A percentile compares a stretch with the other conserved stretches of the same genome.
Evolutionary conservation across 177 flowering plant species (phyloP).

Genomic region (Vitis hybrid): DNA sequence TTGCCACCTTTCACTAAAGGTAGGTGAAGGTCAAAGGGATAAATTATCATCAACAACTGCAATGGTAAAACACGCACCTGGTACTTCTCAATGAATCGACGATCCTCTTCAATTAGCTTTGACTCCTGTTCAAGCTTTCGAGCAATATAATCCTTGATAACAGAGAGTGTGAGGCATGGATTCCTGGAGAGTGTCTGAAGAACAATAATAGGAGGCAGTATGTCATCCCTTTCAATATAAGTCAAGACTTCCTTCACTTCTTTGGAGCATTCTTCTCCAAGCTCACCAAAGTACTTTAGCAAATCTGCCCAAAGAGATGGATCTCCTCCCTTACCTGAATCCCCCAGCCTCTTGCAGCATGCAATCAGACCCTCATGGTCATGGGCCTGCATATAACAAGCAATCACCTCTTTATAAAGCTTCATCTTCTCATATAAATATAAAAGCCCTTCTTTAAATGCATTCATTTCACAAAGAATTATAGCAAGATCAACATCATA

Average conservation of each 20-base stretch:
- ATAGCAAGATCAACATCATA: constrained; percentile 93
- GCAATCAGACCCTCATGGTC: constrained; percentile 94
- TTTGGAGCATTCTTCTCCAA: constrained; percentile 97
- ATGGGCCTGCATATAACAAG: constrained; percentile 97
- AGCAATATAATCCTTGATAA: constrained; percentile 93
- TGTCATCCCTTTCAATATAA: constrained; percentile 93
- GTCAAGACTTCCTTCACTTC: constrained; percentile 94
- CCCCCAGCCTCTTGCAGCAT: constrained; percentile 96
- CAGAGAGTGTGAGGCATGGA: constrained; percentile 92
- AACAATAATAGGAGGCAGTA: constrained; percentile 91
- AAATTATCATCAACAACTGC: background rate
- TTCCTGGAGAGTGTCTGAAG: constrained; percentile 81
- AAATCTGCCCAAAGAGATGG: constrained; percentile 94
- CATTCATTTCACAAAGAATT: constrained; percentile 92
- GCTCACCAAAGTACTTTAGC: constrained; percentile 94
- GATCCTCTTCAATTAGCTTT: constrained; percentile 90
- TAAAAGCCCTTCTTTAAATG: constrained; percentile 75
- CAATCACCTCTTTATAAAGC: constrained; percentile 90
- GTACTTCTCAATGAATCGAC: constrained; percentile 78
- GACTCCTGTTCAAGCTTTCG: constrained; percentile 95
- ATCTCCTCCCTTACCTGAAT: constrained; percentile 89
- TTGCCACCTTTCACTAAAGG: background rate
- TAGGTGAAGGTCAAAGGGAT: background rate
- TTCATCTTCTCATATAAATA: constrained; percentile 91
- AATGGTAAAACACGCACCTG: constrained; percentile 55